Base-by-base conservation (phyloP, 352 stramenopile genomes). In the Blastocystis sp. region DNA sequence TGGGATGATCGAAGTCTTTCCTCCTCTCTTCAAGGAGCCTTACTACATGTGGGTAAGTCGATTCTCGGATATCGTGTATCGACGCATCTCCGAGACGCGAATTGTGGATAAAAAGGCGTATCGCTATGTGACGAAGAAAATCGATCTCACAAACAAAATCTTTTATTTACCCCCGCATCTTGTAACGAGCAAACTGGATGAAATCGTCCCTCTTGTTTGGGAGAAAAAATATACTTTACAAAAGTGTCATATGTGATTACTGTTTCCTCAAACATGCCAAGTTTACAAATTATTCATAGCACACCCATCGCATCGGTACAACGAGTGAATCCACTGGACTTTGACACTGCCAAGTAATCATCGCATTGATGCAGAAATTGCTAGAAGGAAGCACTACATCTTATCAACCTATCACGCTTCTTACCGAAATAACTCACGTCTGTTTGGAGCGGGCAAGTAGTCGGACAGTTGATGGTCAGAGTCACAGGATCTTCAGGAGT, bases 91-190 rank as follows among this genome's bases (percentile, higher is more conserved):
- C 13, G 53, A 65, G n/a, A n/a, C 73, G 11, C 59, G 63, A 34
- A 85, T 85, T 13, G 18, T 85, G 20, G 53, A 85, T 55, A 85
- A 85, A 45, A 50, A 20, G 5, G 73, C 65, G 16, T 85, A 85
- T 65, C 3, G 8, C n/a, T 30, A 69, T 34, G 50, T 66, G 16
- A 24, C 24, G 34, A 26, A 41, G 13, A 85, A 68, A 45, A 59
- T 85, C 8, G 50, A 85, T n/a, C 30, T 85, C 20, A 85, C 73
- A 43, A 85, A 85, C 73, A 85, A 85, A 45, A 55, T 85, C n/a
- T 85, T 85, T 65, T 69, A 69, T 69, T 34, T 66, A 45, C 73
- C 73, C n/a, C 73, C 73, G 43, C 24, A 53, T 20, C 26, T 66
- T 7, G 30, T 85, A 11, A 66, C 50, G 3, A 43, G 9, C 20